Evolutionary conservation across 306 rosid genomes (phyloP), one percentile per base, ranked within the genome.

Genomic region (Fragaria nilgerrensis): DNA sequence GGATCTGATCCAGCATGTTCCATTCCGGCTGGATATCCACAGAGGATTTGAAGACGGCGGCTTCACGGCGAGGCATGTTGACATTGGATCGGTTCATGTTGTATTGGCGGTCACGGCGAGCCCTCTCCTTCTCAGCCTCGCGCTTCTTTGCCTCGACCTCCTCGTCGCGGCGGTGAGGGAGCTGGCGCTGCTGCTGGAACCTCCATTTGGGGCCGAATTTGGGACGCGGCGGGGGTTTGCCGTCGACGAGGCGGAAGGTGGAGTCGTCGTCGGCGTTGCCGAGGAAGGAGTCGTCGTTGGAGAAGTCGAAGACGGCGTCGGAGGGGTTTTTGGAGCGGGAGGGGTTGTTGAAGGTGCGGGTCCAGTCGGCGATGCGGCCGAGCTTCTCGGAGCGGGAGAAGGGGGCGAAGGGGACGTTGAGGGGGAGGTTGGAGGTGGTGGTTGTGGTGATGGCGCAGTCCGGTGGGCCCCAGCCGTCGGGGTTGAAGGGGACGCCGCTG

Each of bases 1-100:
- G 97, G 74, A 94, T 92, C 89, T 94, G 97, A 8, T 94, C 98
- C 1, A 88, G 93, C 96, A 92, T 94, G 74, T 92, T 92, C 98
- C 98, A 94, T 37, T 94, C 96, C 0, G 97, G 98, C 34, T 94
- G 98, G 29, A 94, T 58, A 58, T 58, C 34, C 15, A 58, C 34
- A 0, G 65, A 58, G 5, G 65, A 58, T 58, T 58, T 58, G 17
- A 23, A 23, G 36, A 58, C 34, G 65, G 65, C 65, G 17, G 65
- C 65, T 25, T 58, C 98, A 2, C 98, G 98, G 9, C 97, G 94
- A 0, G 72, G 73, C 0, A 27, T 23, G 47, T 94, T 79, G 27
- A 88, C 91, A 73, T 94, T 92, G 37, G 96, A 89, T 5, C 97
- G 84, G 78, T 94, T 94, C 48, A 73, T 69, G 63, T 94, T 84